These are phyloP conservation scores for Fusarium longipes DNA, from an alignment of 2,329 filamentous ascomycete genomes.

Conservation along the genomic window DNA sequence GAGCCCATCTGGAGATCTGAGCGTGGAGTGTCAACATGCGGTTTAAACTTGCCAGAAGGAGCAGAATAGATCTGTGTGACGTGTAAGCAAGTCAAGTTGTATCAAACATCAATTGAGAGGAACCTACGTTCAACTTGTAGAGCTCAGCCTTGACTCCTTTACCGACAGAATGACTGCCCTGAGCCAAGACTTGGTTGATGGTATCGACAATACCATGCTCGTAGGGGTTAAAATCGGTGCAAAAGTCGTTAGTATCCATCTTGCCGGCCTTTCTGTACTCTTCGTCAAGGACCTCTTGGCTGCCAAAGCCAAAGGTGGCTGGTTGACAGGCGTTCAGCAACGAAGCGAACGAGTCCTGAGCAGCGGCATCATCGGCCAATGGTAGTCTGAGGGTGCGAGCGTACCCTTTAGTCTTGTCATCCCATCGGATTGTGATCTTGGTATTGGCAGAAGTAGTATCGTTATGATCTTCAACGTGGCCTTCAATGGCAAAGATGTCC, in stretches of 20 bases:
- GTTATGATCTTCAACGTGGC: neutral
- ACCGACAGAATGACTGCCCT: constrained; percentile 14
- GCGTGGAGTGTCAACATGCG: constrained; percentile 66
- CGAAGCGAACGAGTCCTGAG: neutral
- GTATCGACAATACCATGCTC: constrained; percentile 63
- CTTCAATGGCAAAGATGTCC: constrained; percentile 24
- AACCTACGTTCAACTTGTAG: constrained; percentile 65
- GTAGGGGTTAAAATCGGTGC: constrained; percentile 63
- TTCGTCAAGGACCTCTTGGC: constrained; percentile 62
- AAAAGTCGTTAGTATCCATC: constrained; percentile 60
- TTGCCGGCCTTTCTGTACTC: constrained; percentile 64
- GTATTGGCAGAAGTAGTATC: fast-evolving
- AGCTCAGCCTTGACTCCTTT: constrained; percentile 61
- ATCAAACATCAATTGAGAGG: fast-evolving
- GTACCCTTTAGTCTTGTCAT: neutral
- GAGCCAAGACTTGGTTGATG: constrained; percentile 59
- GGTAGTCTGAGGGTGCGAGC: constrained; percentile 2
- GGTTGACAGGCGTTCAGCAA: constrained; percentile 44
- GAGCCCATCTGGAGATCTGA: constrained; percentile 62
- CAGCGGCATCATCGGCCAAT: fast-evolving
- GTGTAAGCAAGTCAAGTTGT: fast-evolving
- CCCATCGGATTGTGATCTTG: constrained; percentile 2
- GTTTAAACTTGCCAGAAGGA: constrained; percentile 62
- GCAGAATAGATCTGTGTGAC: constrained; percentile 59
- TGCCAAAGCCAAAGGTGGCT: constrained; percentile 61